Conservation (phyloP, 176 grass and related monocot species). For the Bolboschoenus planiculmis region DNA sequence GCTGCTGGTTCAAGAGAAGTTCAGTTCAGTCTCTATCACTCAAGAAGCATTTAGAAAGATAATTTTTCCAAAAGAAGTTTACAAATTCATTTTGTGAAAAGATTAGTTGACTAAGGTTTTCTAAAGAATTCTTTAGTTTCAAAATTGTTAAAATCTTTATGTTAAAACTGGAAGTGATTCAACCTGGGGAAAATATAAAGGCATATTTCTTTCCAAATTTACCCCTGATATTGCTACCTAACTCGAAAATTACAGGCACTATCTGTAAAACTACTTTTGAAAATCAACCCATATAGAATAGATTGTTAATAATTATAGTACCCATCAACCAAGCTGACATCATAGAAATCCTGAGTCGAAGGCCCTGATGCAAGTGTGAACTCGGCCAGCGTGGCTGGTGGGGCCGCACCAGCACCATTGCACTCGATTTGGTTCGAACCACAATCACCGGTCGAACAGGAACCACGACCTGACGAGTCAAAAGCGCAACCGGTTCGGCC, state of each 20-base stretch:
- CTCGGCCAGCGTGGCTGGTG: constrained; percentile 74
- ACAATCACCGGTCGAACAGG: constrained; percentile 82
- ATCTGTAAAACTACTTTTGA: background rate
- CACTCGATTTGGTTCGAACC: constrained; percentile 70
- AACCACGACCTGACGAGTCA: constrained; percentile 29
- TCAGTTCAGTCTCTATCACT: background rate
- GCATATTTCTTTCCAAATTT: background rate
- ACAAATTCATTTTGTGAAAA: background rate
- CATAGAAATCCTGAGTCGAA: constrained; percentile 74
- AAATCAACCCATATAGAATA: background rate
- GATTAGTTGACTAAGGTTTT: background rate
- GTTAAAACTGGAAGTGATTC: background rate
- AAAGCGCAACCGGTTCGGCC: constrained; percentile 61
- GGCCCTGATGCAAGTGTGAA: constrained; percentile 55
- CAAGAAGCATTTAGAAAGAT: background rate
- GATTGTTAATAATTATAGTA: background rate
- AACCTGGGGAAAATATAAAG: background rate
- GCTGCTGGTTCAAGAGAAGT: background rate
- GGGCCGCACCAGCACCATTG: constrained; percentile 37
- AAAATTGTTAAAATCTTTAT: background rate
- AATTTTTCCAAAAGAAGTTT: background rate
- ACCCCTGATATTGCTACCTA: background rate
- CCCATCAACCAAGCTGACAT: constrained; percentile 88
- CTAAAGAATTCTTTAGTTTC: background rate
- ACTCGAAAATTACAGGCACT: background rate